phyloP scores from a whole-genome alignment of 768 basidiomycete species.

The Termitomyces sp. region DNA sequence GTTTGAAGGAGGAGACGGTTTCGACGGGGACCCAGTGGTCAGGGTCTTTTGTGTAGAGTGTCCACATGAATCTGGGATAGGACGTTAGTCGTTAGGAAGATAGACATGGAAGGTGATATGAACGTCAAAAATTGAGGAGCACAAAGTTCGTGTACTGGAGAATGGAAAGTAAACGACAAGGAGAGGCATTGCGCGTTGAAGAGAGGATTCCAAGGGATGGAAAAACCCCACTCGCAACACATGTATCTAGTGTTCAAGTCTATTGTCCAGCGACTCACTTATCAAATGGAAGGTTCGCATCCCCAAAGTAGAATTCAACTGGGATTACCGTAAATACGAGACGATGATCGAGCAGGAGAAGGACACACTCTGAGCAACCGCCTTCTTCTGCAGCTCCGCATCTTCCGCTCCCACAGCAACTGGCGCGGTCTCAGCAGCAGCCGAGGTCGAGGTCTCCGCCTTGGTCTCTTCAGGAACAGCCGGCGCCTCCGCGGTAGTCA shows the following conservation, averaged over 20 bases:
- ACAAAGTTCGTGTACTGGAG: neutral
- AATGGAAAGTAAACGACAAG: neutral
- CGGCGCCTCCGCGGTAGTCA: constrained; percentile 11
- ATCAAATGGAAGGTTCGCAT: constrained; percentile 92
- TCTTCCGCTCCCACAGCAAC: constrained; percentile 17
- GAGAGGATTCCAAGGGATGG: neutral
- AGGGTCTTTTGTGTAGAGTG: constrained; percentile 69
- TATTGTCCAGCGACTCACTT: constrained; percentile 40
- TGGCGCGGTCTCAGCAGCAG: constrained; percentile 7
- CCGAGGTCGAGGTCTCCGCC: constrained; percentile 8
- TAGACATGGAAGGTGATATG: neutral
- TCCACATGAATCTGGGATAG: constrained; percentile 84
- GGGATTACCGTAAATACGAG: neutral
- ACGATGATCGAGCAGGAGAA: neutral
- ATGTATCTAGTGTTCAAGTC: neutral
- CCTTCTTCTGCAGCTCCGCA: constrained; percentile 40
- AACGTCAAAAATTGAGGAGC: neutral
- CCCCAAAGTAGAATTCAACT: constrained; percentile 98
- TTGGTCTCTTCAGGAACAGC: constrained; percentile 7
- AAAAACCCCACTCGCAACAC: too few species aligned
- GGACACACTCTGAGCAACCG: constrained; percentile 49
- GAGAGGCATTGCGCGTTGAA: neutral
- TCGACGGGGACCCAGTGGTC: constrained; percentile 90
- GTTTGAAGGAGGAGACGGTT: constrained; percentile 89
- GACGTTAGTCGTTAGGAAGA: neutral